A percentile compares a stretch with the other conserved stretches of the same genome.
Evolutionary conservation across 1,139 yeast genomes (phyloP).

Genomic region (Debaryomycetaceae sp.): DNA sequence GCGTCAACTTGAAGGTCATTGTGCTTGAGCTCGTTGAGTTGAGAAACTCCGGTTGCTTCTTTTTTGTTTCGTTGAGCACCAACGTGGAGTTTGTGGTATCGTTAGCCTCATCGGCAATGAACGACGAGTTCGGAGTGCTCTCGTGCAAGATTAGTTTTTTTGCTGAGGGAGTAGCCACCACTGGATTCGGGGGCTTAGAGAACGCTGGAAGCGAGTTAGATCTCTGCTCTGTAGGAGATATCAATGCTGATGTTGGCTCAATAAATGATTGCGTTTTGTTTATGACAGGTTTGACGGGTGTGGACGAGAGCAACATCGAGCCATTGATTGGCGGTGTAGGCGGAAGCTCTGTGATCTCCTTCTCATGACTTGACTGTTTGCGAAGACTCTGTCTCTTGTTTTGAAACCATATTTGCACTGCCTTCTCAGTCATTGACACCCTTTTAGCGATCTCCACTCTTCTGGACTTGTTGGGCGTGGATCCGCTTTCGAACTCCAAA

Average conservation of each 20-base stretch:
- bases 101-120: slow-evolving; percentile 13
- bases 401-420: slow-evolving; percentile 98
- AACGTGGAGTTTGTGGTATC: slow-evolving; percentile 20
- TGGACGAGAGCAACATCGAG: slow-evolving; percentile 16
- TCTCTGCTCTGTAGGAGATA: slow-evolving; percentile 22
- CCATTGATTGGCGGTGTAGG: slow-evolving; percentile 26
- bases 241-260: slow-evolving; percentile 15
- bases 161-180: slow-evolving; percentile 7
- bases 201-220: slow-evolving; percentile 18
- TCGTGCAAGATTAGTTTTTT: slow-evolving; percentile 5
- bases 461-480: slow-evolving; percentile 76
- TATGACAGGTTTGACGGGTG: slow-evolving; percentile 26
- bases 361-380: slow-evolving; percentile 41
- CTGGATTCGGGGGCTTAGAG: slow-evolving; percentile 5
- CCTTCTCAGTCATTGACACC: slow-evolving; percentile 93
- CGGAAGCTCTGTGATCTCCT: slow-evolving; percentile 44
- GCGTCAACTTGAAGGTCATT: slow-evolving; percentile 42
- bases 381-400: slow-evolving; percentile 85
- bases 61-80: slow-evolving; percentile 34
- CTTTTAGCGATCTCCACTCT: slow-evolving; percentile 72
- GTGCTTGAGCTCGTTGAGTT: slow-evolving; percentile 31
- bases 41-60: slow-evolving; percentile 35
- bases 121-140: slow-evolving; percentile 17
- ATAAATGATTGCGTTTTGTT: slow-evolving; percentile 26
- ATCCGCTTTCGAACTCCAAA: slow-evolving; percentile 68